These are phyloP conservation scores for Metarhizium sp. DNA, from an alignment of 2,329 filamentous ascomycete genomes.

Conservation along the genomic window DNA sequence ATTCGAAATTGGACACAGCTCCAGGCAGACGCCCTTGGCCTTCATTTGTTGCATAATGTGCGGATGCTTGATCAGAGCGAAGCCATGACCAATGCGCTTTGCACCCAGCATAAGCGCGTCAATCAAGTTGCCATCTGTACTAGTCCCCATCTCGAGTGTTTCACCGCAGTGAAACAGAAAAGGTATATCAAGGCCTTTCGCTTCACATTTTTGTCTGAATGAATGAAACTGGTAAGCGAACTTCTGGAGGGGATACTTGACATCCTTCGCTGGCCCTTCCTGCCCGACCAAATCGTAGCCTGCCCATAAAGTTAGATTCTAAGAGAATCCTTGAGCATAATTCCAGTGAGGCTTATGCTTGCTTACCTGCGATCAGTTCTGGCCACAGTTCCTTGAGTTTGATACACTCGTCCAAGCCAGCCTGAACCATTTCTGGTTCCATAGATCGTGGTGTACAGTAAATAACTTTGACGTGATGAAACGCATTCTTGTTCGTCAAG, in stretches of 20 bases:
- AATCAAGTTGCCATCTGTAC: constrained; percentile 57
- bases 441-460: constrained; percentile 62
- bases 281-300: constrained; percentile 65
- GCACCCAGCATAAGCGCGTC: constrained; percentile 57
- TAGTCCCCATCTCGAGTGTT: constrained; percentile 56
- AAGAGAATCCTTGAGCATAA: not conserved
- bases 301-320: constrained; percentile 14
- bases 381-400: constrained; percentile 47
- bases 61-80: constrained; percentile 57
- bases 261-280: constrained; percentile 35
- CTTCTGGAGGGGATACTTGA: constrained; percentile 45
- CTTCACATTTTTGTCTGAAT: constrained; percentile 44
- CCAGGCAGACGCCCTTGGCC: constrained; percentile 55
- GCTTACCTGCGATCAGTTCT: constrained; percentile 51
- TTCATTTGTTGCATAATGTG: constrained; percentile 58
- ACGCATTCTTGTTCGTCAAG: constrained; percentile 22
- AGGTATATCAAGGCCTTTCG: constrained; percentile 46
- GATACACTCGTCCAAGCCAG: constrained; percentile 52
- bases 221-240: constrained; percentile 46
- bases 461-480: constrained; percentile 60
- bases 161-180: constrained; percentile 73
- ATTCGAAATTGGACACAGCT: constrained; percentile 70
- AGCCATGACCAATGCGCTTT: constrained; percentile 67
- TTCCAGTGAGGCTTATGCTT: constrained; percentile 11
- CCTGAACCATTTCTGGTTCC: constrained; percentile 31